A percentile compares a stretch with the other conserved stretches of the same genome.
phyloP scores from a whole-genome alignment of 495 filamentous ascomycete genomes.

The Tuber magnatum region DNA sequence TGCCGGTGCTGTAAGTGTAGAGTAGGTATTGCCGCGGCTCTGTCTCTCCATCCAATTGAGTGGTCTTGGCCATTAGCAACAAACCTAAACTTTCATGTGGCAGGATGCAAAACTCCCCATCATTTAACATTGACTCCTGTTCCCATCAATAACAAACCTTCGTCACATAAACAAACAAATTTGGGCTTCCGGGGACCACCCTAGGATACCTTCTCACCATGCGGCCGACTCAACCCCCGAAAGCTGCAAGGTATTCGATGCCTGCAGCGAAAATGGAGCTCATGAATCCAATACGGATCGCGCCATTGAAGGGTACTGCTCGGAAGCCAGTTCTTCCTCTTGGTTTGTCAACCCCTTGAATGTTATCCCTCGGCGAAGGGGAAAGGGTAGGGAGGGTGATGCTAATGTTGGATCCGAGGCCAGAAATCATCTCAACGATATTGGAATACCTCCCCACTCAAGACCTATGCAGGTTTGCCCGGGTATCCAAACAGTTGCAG shows the following conservation, averaged over 20 bases:
- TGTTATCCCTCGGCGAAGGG: neutral
- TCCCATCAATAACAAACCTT: conserved; percentile 2
- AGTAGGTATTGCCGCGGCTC: neutral
- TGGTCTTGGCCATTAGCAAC: neutral
- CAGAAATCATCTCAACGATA: conserved; percentile 82
- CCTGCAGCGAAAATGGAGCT: conserved; percentile 33
- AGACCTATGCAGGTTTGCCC: conserved; percentile 80
- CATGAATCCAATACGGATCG: neutral
- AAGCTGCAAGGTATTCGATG: conserved; percentile 21
- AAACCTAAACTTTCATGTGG: neutral
- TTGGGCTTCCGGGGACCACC: neutral
- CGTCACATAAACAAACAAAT: neutral
- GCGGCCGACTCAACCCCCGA: conserved; percentile 25
- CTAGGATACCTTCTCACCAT: conserved; percentile 17
- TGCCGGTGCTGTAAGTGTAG: no score
- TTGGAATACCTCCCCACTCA: conserved; percentile 79
- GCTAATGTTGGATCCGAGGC: neutral
- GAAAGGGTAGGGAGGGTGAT: neutral
- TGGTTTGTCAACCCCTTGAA: neutral
- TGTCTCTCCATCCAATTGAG: neutral
- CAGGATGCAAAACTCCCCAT: conserved; percentile 4
- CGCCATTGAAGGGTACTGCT: neutral
- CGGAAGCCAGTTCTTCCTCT: neutral
- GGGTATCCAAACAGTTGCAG: conserved; percentile 75
- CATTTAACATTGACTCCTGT: neutral